These are phyloP conservation scores for Penicillium psychrosexuale DNA, from an alignment of 2,329 filamentous ascomycete genomes.

Conservation along the genomic window DNA sequence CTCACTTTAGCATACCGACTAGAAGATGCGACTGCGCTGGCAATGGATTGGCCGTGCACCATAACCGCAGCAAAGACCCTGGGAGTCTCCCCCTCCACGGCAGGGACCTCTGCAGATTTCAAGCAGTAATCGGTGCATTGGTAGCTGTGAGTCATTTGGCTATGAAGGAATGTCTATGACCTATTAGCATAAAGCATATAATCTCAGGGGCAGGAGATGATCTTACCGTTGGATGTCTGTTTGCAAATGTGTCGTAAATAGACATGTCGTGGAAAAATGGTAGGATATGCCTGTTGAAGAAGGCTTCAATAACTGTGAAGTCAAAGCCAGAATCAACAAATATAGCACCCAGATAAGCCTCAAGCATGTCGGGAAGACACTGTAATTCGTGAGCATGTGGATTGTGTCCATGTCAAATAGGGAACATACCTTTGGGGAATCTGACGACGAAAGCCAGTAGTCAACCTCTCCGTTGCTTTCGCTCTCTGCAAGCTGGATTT, in stretches of 20 bases:
- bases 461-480: slow-evolving; percentile 36
- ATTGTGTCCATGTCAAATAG: neutral
- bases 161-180: slow-evolving; percentile 61
- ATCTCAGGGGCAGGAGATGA: neutral
- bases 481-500: slow-evolving; percentile 32
- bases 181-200: neutral
- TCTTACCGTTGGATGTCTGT: slow-evolving; percentile 70
- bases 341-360: slow-evolving; percentile 83
- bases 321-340: slow-evolving; percentile 87
- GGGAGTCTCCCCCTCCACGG: slow-evolving; percentile 45
- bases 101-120: slow-evolving; percentile 46
- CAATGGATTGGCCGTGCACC: slow-evolving; percentile 69
- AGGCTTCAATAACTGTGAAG: slow-evolving; percentile 67
- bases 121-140: slow-evolving; percentile 60
- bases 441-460: slow-evolving; percentile 43
- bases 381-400: neutral
- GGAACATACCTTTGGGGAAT: slow-evolving; percentile 42
- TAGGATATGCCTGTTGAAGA: slow-evolving; percentile 72
- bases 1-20: slow-evolving; percentile 69
- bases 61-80: slow-evolving; percentile 68
- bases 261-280: slow-evolving; percentile 82
- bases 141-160: slow-evolving; percentile 61
- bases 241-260: slow-evolving; percentile 82
- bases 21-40: slow-evolving; percentile 59
- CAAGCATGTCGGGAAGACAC: slow-evolving; percentile 78